Percentiles rank a stretch among this genome's conserved stretches.
Conservation (phyloP, 768 basidiomycete species). For the Suillus tomentosus region DNA sequence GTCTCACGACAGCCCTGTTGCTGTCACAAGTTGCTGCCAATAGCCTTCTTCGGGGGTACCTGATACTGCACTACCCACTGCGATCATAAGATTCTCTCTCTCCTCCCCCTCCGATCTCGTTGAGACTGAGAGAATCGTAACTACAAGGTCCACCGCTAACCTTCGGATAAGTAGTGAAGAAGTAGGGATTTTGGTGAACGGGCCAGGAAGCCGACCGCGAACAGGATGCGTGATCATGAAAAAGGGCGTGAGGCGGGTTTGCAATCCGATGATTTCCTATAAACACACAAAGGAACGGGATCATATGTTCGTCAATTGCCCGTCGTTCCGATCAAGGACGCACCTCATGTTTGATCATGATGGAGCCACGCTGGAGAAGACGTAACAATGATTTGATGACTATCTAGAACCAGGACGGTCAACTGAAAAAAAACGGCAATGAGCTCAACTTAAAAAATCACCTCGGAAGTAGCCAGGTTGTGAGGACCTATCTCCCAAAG, state of each 20-base stretch:
- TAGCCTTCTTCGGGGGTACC: conserved; percentile 30
- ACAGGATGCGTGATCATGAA: conserved; percentile 77
- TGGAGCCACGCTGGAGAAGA: conserved; percentile 55
- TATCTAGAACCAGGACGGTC: conserved; percentile 35
- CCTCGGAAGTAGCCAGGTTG: conserved; percentile 63
- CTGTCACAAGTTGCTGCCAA: conserved; percentile 36
- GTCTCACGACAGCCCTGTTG: conserved; percentile 21
- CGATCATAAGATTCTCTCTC: conserved; percentile 23
- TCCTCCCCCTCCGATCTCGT: conserved; percentile 13
- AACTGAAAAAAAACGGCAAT: conserved; percentile 3
- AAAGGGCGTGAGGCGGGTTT: conserved; percentile 71
- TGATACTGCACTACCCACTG: conserved; percentile 29
- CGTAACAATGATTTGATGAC: conserved; percentile 68
- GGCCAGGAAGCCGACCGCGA: conserved; percentile 74
- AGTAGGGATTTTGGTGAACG: conserved; percentile 68
- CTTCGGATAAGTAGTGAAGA: conserved; percentile 43
- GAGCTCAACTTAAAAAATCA: conserved; percentile 25
- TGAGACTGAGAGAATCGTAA: conserved; percentile 29
- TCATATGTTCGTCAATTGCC: conserved; percentile 15
- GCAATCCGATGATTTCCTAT: conserved; percentile 52
- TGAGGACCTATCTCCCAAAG: conserved; percentile 81
- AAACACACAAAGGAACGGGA: conserved; percentile 18
- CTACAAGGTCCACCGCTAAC: conserved; percentile 67
- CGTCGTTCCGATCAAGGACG: conserved; percentile 22
- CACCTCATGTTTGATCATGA: conserved; percentile 46